phyloP scores from a whole-genome alignment of 1,284 basidiomycete genomes.

The Anthracocystis panici-leucophaei region DNA sequence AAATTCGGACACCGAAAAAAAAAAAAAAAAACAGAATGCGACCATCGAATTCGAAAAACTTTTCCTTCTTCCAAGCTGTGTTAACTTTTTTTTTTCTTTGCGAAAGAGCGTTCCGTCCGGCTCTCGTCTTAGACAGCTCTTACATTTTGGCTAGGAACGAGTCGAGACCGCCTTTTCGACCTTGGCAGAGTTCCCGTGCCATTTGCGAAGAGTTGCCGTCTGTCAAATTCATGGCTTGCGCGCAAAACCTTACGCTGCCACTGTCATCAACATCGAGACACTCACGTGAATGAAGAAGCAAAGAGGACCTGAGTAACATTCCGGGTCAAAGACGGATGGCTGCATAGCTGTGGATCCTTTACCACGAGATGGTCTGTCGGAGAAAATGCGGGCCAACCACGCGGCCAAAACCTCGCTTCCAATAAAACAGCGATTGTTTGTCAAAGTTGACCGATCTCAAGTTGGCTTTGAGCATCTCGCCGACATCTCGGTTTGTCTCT shows the following conservation, averaged over 20 bases:
- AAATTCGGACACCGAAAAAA: conserved; percentile 7
- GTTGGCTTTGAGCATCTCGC: too few species aligned
- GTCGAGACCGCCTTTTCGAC: conserved; percentile 2
- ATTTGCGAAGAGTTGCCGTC: too few species aligned
- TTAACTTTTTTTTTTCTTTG: too few species aligned
- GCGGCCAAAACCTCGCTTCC: conserved; percentile 6
- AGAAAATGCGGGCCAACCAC: conserved; percentile 17
- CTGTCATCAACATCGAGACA: background rate
- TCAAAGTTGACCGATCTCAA: background rate
- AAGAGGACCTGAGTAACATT: background rate
- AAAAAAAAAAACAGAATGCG: conserved; percentile 30
- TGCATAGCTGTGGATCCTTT: background rate
- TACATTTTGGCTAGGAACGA: conserved; percentile 6
- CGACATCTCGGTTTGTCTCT: too few species aligned
- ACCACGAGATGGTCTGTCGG: conserved; percentile 5
- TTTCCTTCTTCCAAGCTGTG: background rate
- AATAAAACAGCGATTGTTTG: background rate
- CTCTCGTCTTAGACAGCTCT: background rate
- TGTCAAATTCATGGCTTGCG: background rate
- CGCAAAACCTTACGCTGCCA: background rate
- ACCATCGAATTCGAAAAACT: background rate
- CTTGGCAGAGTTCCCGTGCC: too few species aligned
- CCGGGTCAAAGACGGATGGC: too few species aligned
- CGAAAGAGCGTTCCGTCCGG: too few species aligned
- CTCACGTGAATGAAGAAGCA: background rate